Evolutionary conservation across 352 stramenopile species (phyloP).

Genomic region (Peronospora farinosa): DNA sequence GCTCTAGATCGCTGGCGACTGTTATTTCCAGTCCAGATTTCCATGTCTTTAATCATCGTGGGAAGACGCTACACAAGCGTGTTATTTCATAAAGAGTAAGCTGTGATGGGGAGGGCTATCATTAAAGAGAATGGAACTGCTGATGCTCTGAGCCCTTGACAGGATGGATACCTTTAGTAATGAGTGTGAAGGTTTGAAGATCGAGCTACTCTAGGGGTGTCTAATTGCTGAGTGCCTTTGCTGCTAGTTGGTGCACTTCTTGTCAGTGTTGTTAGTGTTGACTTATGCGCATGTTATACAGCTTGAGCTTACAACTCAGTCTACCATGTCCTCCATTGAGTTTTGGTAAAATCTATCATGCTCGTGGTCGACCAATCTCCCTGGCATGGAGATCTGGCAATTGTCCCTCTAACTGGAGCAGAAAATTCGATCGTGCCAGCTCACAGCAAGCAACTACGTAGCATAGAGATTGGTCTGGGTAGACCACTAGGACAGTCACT

Average conservation of each 20-base stretch:
- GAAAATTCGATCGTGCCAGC: too few species aligned
- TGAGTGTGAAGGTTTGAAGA: not conserved
- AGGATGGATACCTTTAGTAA: constrained; percentile 6
- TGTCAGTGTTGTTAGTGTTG: constrained; percentile 22
- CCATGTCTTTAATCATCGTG: constrained; percentile 78
- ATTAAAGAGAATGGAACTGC: not conserved
- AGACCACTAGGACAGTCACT: too few species aligned
- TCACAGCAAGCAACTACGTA: too few species aligned
- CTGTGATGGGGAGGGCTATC: not conserved
- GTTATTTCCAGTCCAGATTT: constrained; percentile 72
- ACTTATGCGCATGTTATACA: constrained; percentile 19
- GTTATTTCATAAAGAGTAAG: constrained; percentile 31
- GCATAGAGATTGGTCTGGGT: too few species aligned
- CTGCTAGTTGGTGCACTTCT: not conserved
- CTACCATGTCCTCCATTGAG: constrained; percentile 54
- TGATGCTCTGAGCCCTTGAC: not conserved
- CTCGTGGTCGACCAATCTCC: constrained; percentile 50
- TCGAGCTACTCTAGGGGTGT: not conserved
- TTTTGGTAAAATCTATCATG: constrained; percentile 78
- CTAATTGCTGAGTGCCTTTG: constrained; percentile 11
- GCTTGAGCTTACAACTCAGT: constrained; percentile 30
- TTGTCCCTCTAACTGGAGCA: too few species aligned
- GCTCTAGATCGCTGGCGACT: constrained; percentile 47
- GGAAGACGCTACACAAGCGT: constrained; percentile 66
- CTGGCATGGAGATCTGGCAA: too few species aligned